Conservation (phyloP, 2,329 filamentous ascomycete genomes). For the Annulohypoxylon truncatum region DNA sequence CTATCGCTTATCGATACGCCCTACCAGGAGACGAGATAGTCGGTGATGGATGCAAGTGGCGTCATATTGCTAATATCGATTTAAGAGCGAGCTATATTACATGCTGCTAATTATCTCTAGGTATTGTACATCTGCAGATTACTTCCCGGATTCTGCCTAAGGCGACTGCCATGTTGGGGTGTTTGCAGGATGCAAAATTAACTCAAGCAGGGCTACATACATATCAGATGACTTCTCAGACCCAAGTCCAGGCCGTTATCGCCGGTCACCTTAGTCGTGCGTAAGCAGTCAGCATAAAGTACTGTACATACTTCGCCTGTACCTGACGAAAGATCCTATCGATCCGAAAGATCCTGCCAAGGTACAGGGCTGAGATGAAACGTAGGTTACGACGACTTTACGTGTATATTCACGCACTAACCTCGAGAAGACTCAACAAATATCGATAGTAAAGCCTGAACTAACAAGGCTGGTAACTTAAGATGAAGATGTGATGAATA, state of each 20-base stretch:
- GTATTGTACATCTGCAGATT: conserved; percentile 19
- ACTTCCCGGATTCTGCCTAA: conserved; percentile 30
- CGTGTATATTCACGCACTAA: neutral
- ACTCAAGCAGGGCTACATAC: conserved; percentile 34
- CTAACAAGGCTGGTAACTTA: neutral
- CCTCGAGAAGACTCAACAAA: conserved; percentile 8
- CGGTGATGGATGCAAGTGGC: conserved; percentile 32
- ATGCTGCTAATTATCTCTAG: conserved; percentile 32
- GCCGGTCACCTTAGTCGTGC: conserved; percentile 22
- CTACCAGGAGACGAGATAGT: conserved; percentile 35
- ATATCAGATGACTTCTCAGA: conserved; percentile 37
- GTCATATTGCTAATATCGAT: conserved; percentile 35
- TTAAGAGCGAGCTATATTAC: conserved; percentile 29
- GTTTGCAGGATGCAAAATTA: conserved; percentile 33
- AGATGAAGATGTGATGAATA: neutral
- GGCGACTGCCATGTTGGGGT: conserved; percentile 25
- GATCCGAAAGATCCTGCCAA: conserved; percentile 26
- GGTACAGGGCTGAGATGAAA: conserved; percentile 38
- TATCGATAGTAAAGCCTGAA: neutral
- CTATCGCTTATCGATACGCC: conserved; percentile 41
- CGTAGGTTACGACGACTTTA: conserved; percentile 21
- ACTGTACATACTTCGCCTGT: conserved; percentile 11
- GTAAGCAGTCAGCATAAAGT: conserved; percentile 27
- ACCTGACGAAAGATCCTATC: conserved; percentile 15
- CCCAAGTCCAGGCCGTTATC: conserved; percentile 31